Evolutionary conservation across 78 protist genomes (phyloP), one percentile per base, ranked within the genome.

Genomic region (Dictyostelium discoideum): DNA sequence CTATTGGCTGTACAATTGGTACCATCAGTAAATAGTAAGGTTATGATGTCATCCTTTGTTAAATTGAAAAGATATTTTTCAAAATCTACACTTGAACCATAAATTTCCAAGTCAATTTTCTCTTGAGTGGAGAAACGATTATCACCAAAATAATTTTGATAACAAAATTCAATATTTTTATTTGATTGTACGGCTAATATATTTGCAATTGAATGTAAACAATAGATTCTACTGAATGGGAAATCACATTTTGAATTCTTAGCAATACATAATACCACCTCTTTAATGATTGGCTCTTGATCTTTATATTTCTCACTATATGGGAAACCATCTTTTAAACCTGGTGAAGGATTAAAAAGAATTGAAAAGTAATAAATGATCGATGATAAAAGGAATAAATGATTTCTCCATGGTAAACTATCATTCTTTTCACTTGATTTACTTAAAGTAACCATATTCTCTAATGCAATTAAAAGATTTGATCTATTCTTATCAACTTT

Each of bases 171-270:
- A 29, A 40, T 13, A 46, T 50, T 57, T 16, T 72, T 60, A 42
- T 4, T 5, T 29, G 73, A 39, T 46, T 88, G 85, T 22, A 26
- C 39, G 6, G 24, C 1, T 5, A 80, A 48, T 3, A 80, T 16
- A 9, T 46, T 22, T 42, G 87, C 69, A 13, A 88, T 13, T 5
- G 48, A 20, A 67, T 80, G 67, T 9, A 88, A 76, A 42, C 86
- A 39, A 13, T 63, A 80, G 11, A 90, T 48, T 90, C 95, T 80
- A 32, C 84, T 54, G 18, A 83, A 63, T 72, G 95, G 88, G 73
- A 81, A 82, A 39, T 90, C 95, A 72, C 85, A 32, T 37, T n/a
- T 48, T 63, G 85, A 44, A 14, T 90, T 82, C 5, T 46, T 29
- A 18, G 85, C 77, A 11, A 69, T 69, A 69, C 77, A 69, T 26